Conservation (phyloP, 2,329 filamentous ascomycete genomes). For the Nemania sp. region DNA sequence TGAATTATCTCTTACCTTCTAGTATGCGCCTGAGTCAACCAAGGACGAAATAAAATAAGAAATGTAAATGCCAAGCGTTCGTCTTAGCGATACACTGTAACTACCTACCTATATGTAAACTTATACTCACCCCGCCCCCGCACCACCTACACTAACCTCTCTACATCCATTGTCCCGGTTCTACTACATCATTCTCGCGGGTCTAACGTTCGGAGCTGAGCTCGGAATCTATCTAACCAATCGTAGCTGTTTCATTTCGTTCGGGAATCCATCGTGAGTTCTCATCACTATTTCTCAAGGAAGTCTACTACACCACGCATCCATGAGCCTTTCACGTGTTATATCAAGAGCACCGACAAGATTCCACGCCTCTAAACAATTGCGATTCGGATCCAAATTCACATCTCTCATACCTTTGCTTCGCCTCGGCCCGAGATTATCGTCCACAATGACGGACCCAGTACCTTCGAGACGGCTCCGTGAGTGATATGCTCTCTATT, state of each 20-base stretch:
- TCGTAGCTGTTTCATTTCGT: neutral
- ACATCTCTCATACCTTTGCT: neutral
- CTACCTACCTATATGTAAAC: neutral
- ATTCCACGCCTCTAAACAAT: slow-evolving; percentile 3
- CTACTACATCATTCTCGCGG: neutral
- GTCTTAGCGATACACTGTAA: neutral
- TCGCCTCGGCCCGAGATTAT: slow-evolving; percentile 36
- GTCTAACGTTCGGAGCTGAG: slow-evolving; percentile 14
- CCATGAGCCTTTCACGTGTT: slow-evolving; percentile 25
- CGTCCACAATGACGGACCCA: slow-evolving; percentile 39
- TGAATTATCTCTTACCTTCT: neutral
- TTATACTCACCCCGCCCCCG: slow-evolving; percentile 15
- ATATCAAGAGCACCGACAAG: slow-evolving; percentile 13
- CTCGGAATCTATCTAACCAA: neutral
- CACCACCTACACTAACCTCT: slow-evolving; percentile 9
- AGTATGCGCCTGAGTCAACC: neutral
- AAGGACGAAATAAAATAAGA: neutral
- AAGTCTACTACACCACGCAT: neutral
- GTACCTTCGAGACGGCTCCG: slow-evolving; percentile 43
- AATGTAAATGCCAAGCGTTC: neutral
- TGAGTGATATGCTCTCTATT: slow-evolving; percentile 36
- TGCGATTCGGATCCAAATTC: neutral
- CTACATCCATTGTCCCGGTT: slow-evolving; percentile 13
- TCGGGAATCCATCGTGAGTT: neutral
- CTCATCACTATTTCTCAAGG: neutral